phyloP scores from a whole-genome alignment of 257 asterid genomes.

The Primulina tabacum region DNA sequence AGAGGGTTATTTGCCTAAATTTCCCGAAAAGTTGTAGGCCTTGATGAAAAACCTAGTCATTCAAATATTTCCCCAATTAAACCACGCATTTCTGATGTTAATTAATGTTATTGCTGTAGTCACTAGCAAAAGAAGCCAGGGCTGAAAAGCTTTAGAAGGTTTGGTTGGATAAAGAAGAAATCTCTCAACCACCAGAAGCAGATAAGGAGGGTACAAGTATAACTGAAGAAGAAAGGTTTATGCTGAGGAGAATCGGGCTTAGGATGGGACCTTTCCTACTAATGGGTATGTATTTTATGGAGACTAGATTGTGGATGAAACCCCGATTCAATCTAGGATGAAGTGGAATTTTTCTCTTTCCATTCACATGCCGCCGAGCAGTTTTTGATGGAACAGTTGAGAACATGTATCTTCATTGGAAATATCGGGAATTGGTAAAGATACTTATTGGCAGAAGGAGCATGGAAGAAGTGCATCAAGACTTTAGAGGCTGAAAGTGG shows the following conservation, averaged over 20 bases:
- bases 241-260: conserved; percentile 95
- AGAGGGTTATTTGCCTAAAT: no score
- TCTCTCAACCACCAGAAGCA: conserved; percentile 46
- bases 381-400: conserved; percentile 93
- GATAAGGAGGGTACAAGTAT: conserved; percentile 98
- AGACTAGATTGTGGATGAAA: conserved; percentile 10
- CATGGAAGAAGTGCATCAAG: conserved; percentile 63
- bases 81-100: conserved; percentile 20
- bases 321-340: conserved; percentile 4
- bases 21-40: conserved; percentile 53
- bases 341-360: conserved; percentile 25
- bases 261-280: conserved; percentile 85
- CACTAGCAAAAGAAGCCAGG: conserved; percentile 64
- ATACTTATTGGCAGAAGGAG: conserved; percentile 62
- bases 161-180: conserved; percentile 62
- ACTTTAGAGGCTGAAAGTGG: conserved; percentile 92
- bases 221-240: conserved; percentile 91
- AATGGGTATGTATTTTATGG: conserved; percentile 56
- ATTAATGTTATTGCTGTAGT: conserved; percentile 47
- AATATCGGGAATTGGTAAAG: conserved; percentile 96
- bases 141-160: conserved; percentile 74
- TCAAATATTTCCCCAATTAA: conserved; percentile 22
- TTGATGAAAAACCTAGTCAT: conserved; percentile 21
- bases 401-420: conserved; percentile 99
- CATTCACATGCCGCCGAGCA: conserved; percentile 81